Base-by-base conservation (phyloP, 2,329 filamentous ascomycete genomes). In the Parastagonospora nodorum region DNA sequence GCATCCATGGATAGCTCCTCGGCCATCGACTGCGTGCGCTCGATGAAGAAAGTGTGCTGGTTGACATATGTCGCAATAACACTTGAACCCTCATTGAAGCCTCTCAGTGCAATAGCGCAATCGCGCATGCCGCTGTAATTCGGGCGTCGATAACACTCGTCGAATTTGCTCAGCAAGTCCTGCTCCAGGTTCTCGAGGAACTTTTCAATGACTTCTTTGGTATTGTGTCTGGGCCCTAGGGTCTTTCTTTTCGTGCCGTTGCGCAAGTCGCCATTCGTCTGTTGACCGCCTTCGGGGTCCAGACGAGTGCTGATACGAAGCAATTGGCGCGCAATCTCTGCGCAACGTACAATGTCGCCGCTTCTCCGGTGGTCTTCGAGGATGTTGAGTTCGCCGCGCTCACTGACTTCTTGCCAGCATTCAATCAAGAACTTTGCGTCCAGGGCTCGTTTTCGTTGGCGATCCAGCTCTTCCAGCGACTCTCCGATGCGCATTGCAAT, bases 61-160 rank as follows among this genome's bases (percentile, higher is more conserved):
- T 99, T 99, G 68, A 99, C 93, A 73, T 97, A 99, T 9, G 93
- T 82, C 11, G 90, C 93, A 74, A 97, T 96, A 52, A 97, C 94
- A 71, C 92, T 97, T 50, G 91, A 87, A 44, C 94, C 94, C 45
- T 94, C 92, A 72, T 93, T 96, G 80, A 99, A 99, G 75, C 97
- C 94, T 70, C 94, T 84, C 55, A 99, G 80, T 36, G 97, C 94
- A 66, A 90, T 90, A 47, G 95, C 90, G 71, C 94, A 99, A 71
- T 97, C 94, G 77, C 90, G 88, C 95, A 99, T 99, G 66, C 95
- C 92, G 61, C 97, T 91, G 68, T 96, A 97, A 75, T 97, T 96
- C 66, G 96, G 92, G 62, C 89, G 87, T 57, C 92, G 84, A 73
- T 97, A 97, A 78, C 93, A 97, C 69, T 95, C 91, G 78, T 99